phyloP scores from a whole-genome alignment of 1,284 basidiomycete species.

The Papiliotrema terrestris region DNA sequence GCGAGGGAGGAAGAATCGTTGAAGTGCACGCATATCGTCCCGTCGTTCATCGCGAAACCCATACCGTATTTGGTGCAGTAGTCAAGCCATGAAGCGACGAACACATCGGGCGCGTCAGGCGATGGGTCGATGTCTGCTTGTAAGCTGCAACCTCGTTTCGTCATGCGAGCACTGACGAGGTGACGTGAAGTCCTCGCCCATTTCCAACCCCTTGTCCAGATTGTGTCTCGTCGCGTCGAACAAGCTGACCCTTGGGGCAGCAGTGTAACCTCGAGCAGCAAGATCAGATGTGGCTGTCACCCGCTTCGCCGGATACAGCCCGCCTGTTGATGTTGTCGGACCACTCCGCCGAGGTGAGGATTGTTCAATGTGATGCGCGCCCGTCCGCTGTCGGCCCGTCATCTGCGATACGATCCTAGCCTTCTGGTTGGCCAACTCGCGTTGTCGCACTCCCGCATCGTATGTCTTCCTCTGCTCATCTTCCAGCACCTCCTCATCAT shows the following conservation, averaged over 20 bases:
- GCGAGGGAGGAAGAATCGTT: slow-evolving; percentile 88
- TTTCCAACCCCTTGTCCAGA: slow-evolving; percentile 63
- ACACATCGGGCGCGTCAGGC: slow-evolving; percentile 70
- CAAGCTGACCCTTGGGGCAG: slow-evolving; percentile 36
- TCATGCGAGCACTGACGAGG: slow-evolving; percentile 48
- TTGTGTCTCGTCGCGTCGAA: slow-evolving; percentile 58
- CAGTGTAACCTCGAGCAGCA: slow-evolving; percentile 13
- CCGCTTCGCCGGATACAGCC: slow-evolving; percentile 19
- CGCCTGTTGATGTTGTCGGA: slow-evolving; percentile 2
- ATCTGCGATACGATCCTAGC: slow-evolving; percentile 85
- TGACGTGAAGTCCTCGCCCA: slow-evolving; percentile 61
- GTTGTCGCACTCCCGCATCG: slow-evolving; percentile 29
- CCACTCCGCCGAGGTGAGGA: too few species aligned
- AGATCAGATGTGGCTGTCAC: slow-evolving; percentile 7
- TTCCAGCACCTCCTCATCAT: slow-evolving; percentile 54
- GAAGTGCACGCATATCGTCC: slow-evolving; percentile 91
- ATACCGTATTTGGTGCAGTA: slow-evolving; percentile 99
- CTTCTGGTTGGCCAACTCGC: slow-evolving; percentile 71
- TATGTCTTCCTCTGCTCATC: slow-evolving; percentile 19
- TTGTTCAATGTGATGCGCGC: too few species aligned
- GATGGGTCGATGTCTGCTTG: slow-evolving; percentile 30
- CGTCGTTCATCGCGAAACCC: slow-evolving; percentile 94
- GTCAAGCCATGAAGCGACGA: slow-evolving; percentile 96
- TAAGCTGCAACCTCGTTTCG: background rate
- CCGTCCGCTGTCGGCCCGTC: slow-evolving; percentile 50